phyloP scores from a whole-genome alignment of 2,329 filamentous ascomycete species.

The Colletotrichum theobromicola region DNA sequence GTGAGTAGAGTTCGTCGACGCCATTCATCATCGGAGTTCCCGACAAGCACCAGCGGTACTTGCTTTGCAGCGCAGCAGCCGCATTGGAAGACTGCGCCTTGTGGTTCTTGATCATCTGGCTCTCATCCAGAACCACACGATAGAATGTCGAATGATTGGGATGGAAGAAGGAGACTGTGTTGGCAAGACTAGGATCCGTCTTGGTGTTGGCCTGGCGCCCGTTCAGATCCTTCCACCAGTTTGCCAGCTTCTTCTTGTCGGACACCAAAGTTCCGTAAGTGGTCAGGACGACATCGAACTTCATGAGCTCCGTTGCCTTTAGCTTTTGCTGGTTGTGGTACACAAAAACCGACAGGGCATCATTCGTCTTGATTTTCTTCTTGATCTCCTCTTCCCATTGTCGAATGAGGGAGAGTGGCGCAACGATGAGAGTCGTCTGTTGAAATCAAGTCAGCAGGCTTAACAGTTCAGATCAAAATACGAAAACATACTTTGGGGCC shows the following conservation, averaged over 20 bases:
- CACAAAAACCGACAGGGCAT: constrained; percentile 69
- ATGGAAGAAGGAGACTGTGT: constrained; percentile 64
- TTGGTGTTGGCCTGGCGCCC: constrained; percentile 43
- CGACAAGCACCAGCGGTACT: constrained; percentile 75
- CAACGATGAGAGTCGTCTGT: constrained; percentile 82
- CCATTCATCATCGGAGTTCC: constrained; percentile 92
- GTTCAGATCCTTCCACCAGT: constrained; percentile 43
- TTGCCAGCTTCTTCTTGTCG: constrained; percentile 65
- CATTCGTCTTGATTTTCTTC: constrained; percentile 65
- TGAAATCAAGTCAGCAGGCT: neutral
- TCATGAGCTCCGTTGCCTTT: constrained; percentile 65
- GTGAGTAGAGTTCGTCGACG: constrained; percentile 76
- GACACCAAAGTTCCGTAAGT: constrained; percentile 76
- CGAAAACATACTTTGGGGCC: constrained; percentile 29
- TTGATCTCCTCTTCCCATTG: constrained; percentile 87
- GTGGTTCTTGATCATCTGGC: constrained; percentile 81
- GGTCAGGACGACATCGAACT: constrained; percentile 78
- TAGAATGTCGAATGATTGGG: constrained; percentile 64
- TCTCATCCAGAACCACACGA: constrained; percentile 78
- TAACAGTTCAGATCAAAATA: neutral
- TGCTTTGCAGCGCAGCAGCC: constrained; percentile 56
- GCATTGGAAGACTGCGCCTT: constrained; percentile 59
- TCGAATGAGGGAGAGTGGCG: constrained; percentile 77
- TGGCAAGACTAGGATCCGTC: constrained; percentile 37
- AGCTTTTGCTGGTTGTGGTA: constrained; percentile 66